Evolutionary conservation across 2,329 filamentous ascomycete genomes (phyloP).

Genomic region (Pestalotiopsis sp.): DNA sequence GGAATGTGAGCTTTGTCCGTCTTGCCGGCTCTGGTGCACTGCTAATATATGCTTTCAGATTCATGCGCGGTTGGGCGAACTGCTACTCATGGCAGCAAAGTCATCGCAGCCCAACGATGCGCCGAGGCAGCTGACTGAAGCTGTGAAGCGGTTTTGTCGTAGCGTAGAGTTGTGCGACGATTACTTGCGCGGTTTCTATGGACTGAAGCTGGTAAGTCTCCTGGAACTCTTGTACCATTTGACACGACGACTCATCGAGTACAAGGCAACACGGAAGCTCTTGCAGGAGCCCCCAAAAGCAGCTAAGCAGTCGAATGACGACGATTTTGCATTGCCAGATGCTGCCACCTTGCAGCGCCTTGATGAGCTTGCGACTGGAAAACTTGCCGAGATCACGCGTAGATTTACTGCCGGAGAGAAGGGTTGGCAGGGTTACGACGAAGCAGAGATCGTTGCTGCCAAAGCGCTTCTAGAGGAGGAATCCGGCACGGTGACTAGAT

Average conservation of each 20-base stretch:
- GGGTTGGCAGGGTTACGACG: constrained; percentile 74
- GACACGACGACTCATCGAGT: constrained; percentile 25
- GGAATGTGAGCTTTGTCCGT: constrained; percentile 71
- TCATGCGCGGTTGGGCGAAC: constrained; percentile 84
- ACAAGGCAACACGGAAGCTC: constrained; percentile 53
- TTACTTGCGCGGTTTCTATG: constrained; percentile 91
- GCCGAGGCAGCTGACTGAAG: constrained; percentile 66
- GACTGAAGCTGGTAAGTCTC: constrained; percentile 73
- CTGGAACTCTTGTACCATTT: not conserved
- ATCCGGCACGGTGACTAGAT: constrained; percentile 47
- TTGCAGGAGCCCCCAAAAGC: constrained; percentile 46
- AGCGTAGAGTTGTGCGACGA: constrained; percentile 93
- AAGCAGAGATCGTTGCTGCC: constrained; percentile 72
- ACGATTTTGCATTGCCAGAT: constrained; percentile 58
- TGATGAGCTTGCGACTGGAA: constrained; percentile 72
- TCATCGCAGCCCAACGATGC: constrained; percentile 42
- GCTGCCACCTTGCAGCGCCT: constrained; percentile 66
- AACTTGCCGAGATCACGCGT: constrained; percentile 77
- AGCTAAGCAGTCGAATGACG: constrained; percentile 50
- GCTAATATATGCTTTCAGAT: constrained; percentile 57
- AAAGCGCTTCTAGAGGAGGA: constrained; percentile 66
- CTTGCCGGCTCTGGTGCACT: constrained; percentile 17
- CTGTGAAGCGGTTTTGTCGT: constrained; percentile 83
- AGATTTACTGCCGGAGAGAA: constrained; percentile 61
- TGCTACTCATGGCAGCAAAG: constrained; percentile 72